These are phyloP conservation scores for Silybum marianum DNA, from an alignment of 129 eudicot species.

Conservation along the genomic window DNA sequence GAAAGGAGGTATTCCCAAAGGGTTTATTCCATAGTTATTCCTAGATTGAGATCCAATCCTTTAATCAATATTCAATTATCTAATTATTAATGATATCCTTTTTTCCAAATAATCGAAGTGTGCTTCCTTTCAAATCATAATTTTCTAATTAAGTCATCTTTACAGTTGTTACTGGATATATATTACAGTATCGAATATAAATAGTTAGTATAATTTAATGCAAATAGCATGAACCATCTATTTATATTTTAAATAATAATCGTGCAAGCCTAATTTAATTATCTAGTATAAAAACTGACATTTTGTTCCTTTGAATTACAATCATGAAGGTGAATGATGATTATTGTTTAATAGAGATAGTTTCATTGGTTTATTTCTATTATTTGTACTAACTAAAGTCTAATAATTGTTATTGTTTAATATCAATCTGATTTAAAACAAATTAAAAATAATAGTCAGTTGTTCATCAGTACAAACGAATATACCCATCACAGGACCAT, in stretches of 20 bases:
- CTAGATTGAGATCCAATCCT: constrained; percentile 19
- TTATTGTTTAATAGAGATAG: too few relatives aligned
- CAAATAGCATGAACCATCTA: background rate
- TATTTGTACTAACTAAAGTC: background rate
- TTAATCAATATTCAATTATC: background rate
- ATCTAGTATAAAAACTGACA: background rate
- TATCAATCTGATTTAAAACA: background rate
- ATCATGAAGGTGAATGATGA: background rate
- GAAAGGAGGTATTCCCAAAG: background rate
- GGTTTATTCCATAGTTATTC: constrained; percentile 36
- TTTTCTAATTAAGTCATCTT: background rate
- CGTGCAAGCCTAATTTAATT: background rate
- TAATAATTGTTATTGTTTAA: background rate
- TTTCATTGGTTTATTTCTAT: background rate
- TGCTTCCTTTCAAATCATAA: background rate
- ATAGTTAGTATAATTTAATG: background rate
- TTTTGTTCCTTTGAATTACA: too few relatives aligned
- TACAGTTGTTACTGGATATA: background rate
- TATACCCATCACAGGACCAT: background rate
- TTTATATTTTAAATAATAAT: too few relatives aligned
- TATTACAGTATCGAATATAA: background rate
- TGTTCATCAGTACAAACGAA: background rate
- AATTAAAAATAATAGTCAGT: background rate
- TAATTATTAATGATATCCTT: background rate
- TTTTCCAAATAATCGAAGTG: background rate